Percentiles rank a stretch among this genome's conserved stretches.
These are phyloP conservation scores for Chlorella ohadii DNA, from an alignment of 139 green algal genomes.

Conservation along the genomic window DNA sequence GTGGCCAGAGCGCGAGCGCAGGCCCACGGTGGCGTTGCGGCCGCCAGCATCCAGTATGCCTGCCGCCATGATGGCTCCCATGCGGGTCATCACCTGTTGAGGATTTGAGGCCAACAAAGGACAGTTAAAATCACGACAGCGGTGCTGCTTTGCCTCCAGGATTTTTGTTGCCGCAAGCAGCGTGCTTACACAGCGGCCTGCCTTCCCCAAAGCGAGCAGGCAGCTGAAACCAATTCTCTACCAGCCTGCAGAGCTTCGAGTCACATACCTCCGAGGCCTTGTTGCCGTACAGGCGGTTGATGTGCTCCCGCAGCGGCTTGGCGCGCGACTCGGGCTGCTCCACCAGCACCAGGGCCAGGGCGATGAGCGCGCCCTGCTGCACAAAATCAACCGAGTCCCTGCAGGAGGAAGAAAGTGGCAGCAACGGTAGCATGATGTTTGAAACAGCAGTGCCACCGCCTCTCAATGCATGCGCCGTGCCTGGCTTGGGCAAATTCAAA, in stretches of 20 bases:
- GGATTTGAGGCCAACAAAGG: too few species aligned
- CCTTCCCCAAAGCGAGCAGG: too few species aligned
- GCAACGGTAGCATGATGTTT: too few species aligned
- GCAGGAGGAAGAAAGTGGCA: background rate
- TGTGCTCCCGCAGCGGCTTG: constrained; percentile 66
- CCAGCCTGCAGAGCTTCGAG: too few species aligned
- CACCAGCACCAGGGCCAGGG: constrained; percentile 91
- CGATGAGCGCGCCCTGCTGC: constrained; percentile 93
- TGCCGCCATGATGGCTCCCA: constrained; percentile 96
- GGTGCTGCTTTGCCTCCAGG: too few species aligned
- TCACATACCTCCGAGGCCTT: constrained; percentile 92
- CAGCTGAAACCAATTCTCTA: too few species aligned
- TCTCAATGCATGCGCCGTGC: too few species aligned
- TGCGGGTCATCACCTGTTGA: constrained; percentile 62
- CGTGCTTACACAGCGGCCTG: too few species aligned
- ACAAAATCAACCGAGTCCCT: constrained; percentile 93
- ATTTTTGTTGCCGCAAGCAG: too few species aligned
- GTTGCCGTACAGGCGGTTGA: constrained; percentile 89
- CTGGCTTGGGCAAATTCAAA: too few species aligned
- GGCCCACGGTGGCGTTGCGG: constrained; percentile 90
- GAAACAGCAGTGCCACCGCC: too few species aligned
- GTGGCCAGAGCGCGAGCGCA: constrained; percentile 80
- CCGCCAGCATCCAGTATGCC: constrained; percentile 95
- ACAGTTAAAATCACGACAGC: too few species aligned
- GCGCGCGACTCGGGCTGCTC: constrained; percentile 82